These are phyloP conservation scores for Erysimum pusillum DNA, from an alignment of 441 rosid genomes.

Conservation along the genomic window DNA sequence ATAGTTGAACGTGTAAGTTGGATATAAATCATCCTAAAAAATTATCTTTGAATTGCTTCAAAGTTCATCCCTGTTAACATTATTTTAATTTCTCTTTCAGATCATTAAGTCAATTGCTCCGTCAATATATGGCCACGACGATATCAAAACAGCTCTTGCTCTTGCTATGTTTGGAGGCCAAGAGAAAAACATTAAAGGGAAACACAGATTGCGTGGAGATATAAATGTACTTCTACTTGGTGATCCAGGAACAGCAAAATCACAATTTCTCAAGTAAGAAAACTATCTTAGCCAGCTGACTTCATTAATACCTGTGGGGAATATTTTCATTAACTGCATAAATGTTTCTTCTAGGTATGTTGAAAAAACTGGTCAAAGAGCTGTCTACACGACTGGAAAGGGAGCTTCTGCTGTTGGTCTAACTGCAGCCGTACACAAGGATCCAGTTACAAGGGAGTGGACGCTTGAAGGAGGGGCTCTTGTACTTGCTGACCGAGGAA, in stretches of 20 bases:
- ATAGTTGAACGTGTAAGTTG: slow-evolving; percentile 88
- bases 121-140: slow-evolving; percentile 98
- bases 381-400: slow-evolving; percentile 98
- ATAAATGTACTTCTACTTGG: slow-evolving; percentile 93
- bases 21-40: not conserved
- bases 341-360: slow-evolving; percentile 66
- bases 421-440: slow-evolving; percentile 99
- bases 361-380: slow-evolving; percentile 99
- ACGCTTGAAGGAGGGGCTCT: slow-evolving; percentile 99
- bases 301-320: slow-evolving; percentile 3
- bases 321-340: slow-evolving; percentile 34
- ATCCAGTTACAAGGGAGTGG: slow-evolving; percentile 98
- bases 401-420: slow-evolving; percentile 99
- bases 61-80: not conserved
- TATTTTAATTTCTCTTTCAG: slow-evolving; percentile 51
- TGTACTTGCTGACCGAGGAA: slow-evolving; percentile 95
- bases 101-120: slow-evolving; percentile 96
- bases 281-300: slow-evolving; percentile 4
- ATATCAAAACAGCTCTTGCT: slow-evolving; percentile 93
- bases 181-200: slow-evolving; percentile 93
- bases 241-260: slow-evolving; percentile 98
- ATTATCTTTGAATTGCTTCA: not conserved
- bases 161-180: slow-evolving; percentile 99
- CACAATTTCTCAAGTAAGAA: slow-evolving; percentile 94
- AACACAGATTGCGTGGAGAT: slow-evolving; percentile 92